Base-by-base conservation (phyloP, 2,329 filamentous ascomycete species). In the Diaporthe eres region DNA sequence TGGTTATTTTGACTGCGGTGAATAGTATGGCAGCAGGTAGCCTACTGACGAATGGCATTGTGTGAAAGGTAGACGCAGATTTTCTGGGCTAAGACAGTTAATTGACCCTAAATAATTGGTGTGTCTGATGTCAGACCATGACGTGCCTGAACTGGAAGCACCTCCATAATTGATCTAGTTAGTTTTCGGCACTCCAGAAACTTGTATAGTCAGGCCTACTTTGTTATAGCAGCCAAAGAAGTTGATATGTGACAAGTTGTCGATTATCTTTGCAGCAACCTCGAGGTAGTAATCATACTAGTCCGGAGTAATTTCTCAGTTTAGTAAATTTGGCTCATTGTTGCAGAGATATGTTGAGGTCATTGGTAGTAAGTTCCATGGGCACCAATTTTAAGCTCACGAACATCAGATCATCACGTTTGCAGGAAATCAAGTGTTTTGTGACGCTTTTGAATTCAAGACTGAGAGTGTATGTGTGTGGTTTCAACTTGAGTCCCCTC, bases 361-460 rank as follows among this genome's bases (percentile, higher is more conserved):
- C n/a, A 19, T 28, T 53, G 49, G 4, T 25, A 28, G 9, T 4
- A 37, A 2, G 2, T 25, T 39, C 2, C 4, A 5, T 58, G 19
- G 4, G 13, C 53, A 34, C 28, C 4, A 19, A 57, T 2, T 34
- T 31, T 34, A 7, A 57, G 17, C 19, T 28, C 37, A 44, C 13
- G 10, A 42, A 31, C 7, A 28, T 10, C 3, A 17, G 12, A n/a
- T 25, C 31, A 55, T 53, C 65, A 55, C 34, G 5, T 9, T 7
- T 15, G 65, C 49, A 70, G 8, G 7, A 22, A 17, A 51, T 17
- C 8, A 31, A 7, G 7, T 53, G 2, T 53, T 39, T 70, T 70
- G 49, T 55, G n/a, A 70, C 34, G 65, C 65, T 55, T 70, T 55
- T 55, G 22, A 39, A 53, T 70, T 42, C 31, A 68, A 10, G 13